Conservation (phyloP, 345 rosid genomes). For the Kandelia obovata region DNA sequence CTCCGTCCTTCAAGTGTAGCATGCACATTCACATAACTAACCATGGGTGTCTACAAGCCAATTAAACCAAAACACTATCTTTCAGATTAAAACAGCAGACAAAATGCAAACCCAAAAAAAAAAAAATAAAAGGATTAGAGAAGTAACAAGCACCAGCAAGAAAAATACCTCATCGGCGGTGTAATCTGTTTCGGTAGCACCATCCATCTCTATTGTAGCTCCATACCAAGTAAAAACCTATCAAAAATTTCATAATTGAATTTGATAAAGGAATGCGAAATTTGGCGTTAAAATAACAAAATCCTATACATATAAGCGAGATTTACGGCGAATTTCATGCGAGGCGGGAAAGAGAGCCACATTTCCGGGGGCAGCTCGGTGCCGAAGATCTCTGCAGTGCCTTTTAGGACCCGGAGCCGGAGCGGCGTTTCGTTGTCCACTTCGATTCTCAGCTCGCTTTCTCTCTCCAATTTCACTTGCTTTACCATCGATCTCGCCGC, state of each 20-base stretch:
- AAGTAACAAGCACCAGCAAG: constrained; percentile 1
- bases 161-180: constrained; percentile 72
- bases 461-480: constrained; percentile 81
- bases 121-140: neutral
- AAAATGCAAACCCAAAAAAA: neutral
- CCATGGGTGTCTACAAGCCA: constrained; percentile 72
- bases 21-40: constrained; percentile 81
- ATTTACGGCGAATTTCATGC: constrained; percentile 73
- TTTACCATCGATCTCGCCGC: constrained; percentile 32
- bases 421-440: constrained; percentile 64
- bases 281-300: neutral
- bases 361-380: constrained; percentile 86
- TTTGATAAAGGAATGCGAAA: neutral
- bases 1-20: constrained; percentile 74
- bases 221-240: constrained; percentile 96
- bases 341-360: constrained; percentile 87
- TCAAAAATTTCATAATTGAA: neutral
- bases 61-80: neutral
- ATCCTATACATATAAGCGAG: neutral
- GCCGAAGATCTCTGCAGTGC: constrained; percentile 88
- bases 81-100: neutral
- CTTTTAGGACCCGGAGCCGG: constrained; percentile 68
- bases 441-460: constrained; percentile 86
- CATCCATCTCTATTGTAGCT: constrained; percentile 89
- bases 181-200: constrained; percentile 87